Evolutionary conservation across 352 stramenopile species (phyloP), one percentile per base, ranked within the genome.

Genomic region (Stephanocyclus meneghinianus): DNA sequence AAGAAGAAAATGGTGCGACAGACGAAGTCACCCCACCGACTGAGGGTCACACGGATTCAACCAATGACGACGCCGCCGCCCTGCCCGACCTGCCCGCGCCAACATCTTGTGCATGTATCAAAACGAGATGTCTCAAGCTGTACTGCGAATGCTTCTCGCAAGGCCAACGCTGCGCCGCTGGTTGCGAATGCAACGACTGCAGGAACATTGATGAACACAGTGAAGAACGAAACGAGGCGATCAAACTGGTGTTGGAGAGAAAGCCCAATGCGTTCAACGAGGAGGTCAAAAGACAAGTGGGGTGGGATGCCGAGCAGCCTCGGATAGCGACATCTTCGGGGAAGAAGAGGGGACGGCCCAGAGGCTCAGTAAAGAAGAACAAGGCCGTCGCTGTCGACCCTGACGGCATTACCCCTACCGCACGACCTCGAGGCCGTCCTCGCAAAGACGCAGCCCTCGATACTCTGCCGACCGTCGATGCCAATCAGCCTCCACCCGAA

Each of bases 131-230:
- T 76, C 91, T 98, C 30, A 98, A 98, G 87, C 89, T 98, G 51
- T 95, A 95, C 67, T 95, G 91, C 72, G 86, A 94, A 67, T 95
- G 91, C 66, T 94, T 94, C 71, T 80, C 78, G 10, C 74, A 89
- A 74, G 69, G 92, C 93, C 45, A 90, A 80, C 76, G 98, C 44
- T 93, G 97, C 82, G 16, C 51, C 15, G 91, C 89, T 9, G 89
- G 95, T 73, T 98, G 96, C 81, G 95, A 96, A 73, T 98, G 96
- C 80, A 85, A 93, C 40, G 94, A 98, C 60, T 98, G 96, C 83
- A 89, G 92, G 44, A 98, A 98, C 88, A 89, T 75, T 18, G 29
- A 29, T 53, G 18, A 86, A 76, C 10, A 55, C 29, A 10, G 1
- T 8, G 73, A 56, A 50, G 18, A 55, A 40, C 2, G 65, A n/a